These are phyloP conservation scores for Lecanosticta acicola DNA, from an alignment of 2,329 filamentous ascomycete species.

Conservation along the genomic window DNA sequence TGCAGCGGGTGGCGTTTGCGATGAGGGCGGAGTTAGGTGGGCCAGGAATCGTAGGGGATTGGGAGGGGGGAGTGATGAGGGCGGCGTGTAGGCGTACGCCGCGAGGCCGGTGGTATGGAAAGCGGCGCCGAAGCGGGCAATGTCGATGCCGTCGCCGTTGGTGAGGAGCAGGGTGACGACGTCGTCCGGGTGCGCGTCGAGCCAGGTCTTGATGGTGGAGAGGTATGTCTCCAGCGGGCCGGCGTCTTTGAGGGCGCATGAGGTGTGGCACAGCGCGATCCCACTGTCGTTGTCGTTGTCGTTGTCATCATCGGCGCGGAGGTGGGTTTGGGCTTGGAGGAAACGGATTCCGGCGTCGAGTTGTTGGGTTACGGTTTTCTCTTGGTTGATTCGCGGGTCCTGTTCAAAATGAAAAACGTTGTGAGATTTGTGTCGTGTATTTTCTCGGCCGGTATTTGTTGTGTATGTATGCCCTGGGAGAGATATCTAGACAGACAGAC, in stretches of 20 bases:
- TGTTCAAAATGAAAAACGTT: too few relatives aligned
- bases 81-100: slow-evolving; percentile 38
- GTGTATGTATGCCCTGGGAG: too few relatives aligned
- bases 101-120: slow-evolving; percentile 49
- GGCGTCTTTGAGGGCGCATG: slow-evolving; percentile 48
- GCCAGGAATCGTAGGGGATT: slow-evolving; percentile 72
- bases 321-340: slow-evolving; percentile 59
- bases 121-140: slow-evolving; percentile 36
- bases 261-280: slow-evolving; percentile 60
- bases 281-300: slow-evolving; percentile 28
- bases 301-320: slow-evolving; percentile 33
- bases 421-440: too few relatives aligned
- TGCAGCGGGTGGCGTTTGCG: slow-evolving; percentile 55
- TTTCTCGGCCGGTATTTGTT: too few relatives aligned
- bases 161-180: slow-evolving; percentile 79
- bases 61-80: slow-evolving; percentile 23
- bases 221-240: slow-evolving; percentile 54
- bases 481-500: too few relatives aligned
- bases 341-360: slow-evolving; percentile 59
- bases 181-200: slow-evolving; percentile 66
- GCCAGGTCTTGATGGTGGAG: slow-evolving; percentile 52
- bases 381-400: slow-evolving; percentile 39
- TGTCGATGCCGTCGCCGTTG: slow-evolving; percentile 56
- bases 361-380: slow-evolving; percentile 52
- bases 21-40: slow-evolving; percentile 63